phyloP scores from a whole-genome alignment of 169 alveolate genomes.

The Plasmodium chabaudi region DNA sequence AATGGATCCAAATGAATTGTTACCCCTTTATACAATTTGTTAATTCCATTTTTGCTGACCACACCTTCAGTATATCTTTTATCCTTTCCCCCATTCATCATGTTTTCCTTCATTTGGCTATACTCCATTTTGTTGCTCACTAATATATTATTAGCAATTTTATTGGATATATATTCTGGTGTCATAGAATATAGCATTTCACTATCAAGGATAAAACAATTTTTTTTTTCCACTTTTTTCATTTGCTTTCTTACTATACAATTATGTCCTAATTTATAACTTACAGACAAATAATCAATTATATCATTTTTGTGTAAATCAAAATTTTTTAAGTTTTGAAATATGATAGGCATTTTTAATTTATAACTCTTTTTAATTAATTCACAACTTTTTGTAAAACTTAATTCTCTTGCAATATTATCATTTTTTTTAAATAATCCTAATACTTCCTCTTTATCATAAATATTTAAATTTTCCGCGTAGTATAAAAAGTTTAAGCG shows the following conservation, averaged over 20 bases:
- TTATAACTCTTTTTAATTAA: conserved; percentile 43
- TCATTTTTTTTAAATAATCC: conserved; percentile 29
- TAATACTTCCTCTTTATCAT: conserved; percentile 44
- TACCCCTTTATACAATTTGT: not conserved
- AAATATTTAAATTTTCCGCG: conserved; percentile 18
- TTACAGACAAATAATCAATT: conserved; percentile 26
- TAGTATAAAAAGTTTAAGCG: conserved; percentile 16
- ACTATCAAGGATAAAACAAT: conserved; percentile 51
- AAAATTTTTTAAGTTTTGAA: conserved; percentile 33
- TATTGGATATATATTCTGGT: conserved; percentile 36
- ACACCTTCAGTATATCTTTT: not conserved
- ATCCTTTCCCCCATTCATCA: not conserved
- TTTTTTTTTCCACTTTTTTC: conserved; percentile 7
- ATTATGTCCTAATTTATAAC: conserved; percentile 20
- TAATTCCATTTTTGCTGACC: not conserved
- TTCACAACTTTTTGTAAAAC: conserved; percentile 31
- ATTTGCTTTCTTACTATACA: conserved; percentile 21
- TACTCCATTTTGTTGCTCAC: not conserved
- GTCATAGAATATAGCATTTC: conserved; percentile 72
- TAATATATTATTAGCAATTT: conserved; percentile 20
- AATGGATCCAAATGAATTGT: conserved; percentile 53
- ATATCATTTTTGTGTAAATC: conserved; percentile 14
- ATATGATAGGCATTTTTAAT: conserved; percentile 46
- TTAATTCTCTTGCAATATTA: conserved; percentile 32
- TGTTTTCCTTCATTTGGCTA: not conserved